Conservation (phyloP, 345 rosid species). For the Bruguiera gymnorhiza region DNA sequence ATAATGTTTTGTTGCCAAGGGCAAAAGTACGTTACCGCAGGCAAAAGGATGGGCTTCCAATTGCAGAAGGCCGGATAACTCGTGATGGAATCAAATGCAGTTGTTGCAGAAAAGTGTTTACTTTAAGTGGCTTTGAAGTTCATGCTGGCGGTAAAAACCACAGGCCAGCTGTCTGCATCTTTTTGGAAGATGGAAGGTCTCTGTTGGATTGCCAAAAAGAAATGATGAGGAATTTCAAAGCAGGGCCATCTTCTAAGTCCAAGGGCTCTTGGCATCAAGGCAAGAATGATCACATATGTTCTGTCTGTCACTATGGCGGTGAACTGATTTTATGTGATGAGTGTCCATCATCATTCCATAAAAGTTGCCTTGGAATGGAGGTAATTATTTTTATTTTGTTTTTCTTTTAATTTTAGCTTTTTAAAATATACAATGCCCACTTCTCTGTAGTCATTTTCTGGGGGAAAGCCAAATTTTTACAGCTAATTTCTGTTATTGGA, state of each 20-base stretch:
- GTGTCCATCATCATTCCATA: slow-evolving; percentile 87
- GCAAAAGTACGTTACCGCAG: slow-evolving; percentile 43
- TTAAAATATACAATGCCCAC: not conserved
- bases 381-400: slow-evolving; percentile 5
- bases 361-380: slow-evolving; percentile 60
- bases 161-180: slow-evolving; percentile 53
- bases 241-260: slow-evolving; percentile 24
- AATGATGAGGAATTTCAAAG: slow-evolving; percentile 23
- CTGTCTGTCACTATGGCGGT: slow-evolving; percentile 81
- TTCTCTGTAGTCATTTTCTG: not conserved
- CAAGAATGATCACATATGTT: slow-evolving; percentile 60
- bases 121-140: slow-evolving; percentile 46
- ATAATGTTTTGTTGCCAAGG: slow-evolving; percentile 54
- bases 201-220: slow-evolving; percentile 57
- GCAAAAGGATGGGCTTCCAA: slow-evolving; percentile 24
- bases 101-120: slow-evolving; percentile 55
- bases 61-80: slow-evolving; percentile 53
- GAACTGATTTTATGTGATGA: slow-evolving; percentile 66
- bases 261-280: slow-evolving; percentile 29
- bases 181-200: slow-evolving; percentile 76
- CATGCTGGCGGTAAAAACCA: slow-evolving; percentile 45
- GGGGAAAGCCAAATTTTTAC: too few relatives aligned
- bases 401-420: not conserved
- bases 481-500: too few relatives aligned
- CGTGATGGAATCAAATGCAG: slow-evolving; percentile 66